Percentiles rank a stretch among this genome's conserved stretches.
Conservation (phyloP, 106 monocot species). For the Platanthera zijinensis region DNA sequence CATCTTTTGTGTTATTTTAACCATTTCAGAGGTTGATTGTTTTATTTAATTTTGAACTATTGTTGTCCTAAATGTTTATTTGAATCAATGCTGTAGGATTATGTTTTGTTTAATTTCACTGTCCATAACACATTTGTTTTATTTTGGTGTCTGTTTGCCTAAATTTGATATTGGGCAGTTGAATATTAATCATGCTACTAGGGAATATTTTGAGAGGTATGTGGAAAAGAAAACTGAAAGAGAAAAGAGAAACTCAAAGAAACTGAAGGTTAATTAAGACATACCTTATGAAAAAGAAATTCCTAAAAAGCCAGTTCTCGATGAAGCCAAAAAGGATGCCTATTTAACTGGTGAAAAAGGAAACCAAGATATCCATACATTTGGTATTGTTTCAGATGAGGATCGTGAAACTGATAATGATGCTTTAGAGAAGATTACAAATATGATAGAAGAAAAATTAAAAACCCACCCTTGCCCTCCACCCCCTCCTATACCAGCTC, state of each 20-base stretch:
- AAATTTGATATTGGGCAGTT: conserved; percentile 51
- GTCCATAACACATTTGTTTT: not conserved
- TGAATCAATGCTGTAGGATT: not conserved
- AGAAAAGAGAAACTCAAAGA: conserved; percentile 77
- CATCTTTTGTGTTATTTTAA: not conserved
- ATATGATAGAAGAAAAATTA: conserved; percentile 77
- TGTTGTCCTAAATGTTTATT: not conserved
- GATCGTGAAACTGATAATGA: conserved; percentile 74
- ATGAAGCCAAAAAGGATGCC: conserved; percentile 29
- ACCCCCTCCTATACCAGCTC: conserved; percentile 40
- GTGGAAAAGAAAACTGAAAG: conserved; percentile 85
- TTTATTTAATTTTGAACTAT: not conserved
- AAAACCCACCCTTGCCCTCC: conserved; percentile 70
- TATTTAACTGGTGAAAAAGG: conserved; percentile 48
- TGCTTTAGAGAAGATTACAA: conserved; percentile 57
- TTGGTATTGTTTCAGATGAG: conserved; percentile 85
- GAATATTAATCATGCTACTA: conserved; percentile 86
- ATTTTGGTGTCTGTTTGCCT: not conserved
- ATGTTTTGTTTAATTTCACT: not conserved
- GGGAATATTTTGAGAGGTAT: conserved; percentile 84
- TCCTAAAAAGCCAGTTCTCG: conserved; percentile 23
- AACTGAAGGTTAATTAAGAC: conserved; percentile 34
- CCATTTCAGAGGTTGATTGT: not conserved
- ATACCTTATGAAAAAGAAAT: conserved; percentile 37
- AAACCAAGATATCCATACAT: conserved; percentile 53